These are phyloP conservation scores for Salix koriyanagi DNA, from an alignment of 345 rosid genomes.

Conservation along the genomic window DNA sequence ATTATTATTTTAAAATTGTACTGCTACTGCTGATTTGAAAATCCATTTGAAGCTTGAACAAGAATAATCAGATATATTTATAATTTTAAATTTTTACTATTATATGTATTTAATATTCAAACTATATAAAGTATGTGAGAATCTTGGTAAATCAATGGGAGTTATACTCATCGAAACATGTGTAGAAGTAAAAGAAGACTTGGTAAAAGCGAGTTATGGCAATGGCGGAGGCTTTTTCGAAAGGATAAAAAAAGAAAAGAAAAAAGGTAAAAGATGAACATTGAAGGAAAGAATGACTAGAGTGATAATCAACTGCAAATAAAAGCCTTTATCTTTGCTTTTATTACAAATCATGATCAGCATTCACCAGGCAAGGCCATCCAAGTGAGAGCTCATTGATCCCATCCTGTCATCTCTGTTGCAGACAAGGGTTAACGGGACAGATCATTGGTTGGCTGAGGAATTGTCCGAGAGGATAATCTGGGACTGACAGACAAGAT, in stretches of 20 bases:
- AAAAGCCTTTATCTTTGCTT: neutral
- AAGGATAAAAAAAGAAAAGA: neutral
- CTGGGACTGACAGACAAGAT: neutral
- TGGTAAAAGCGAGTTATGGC: neutral
- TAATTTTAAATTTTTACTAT: too few species aligned
- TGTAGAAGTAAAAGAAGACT: neutral
- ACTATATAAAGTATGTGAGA: neutral
- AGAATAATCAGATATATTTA: too few species aligned
- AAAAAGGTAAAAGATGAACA: neutral
- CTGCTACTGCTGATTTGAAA: fast-evolving
- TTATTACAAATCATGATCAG: neutral
- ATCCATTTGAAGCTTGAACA: too few species aligned
- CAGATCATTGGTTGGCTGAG: conserved; percentile 14
- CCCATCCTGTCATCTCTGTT: conserved; percentile 18
- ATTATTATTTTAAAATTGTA: too few species aligned
- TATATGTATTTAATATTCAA: too few species aligned
- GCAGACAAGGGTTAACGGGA: conserved; percentile 18
- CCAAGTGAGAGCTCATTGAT: conserved; percentile 20
- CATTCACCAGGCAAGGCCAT: conserved; percentile 28
- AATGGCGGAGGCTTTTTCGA: conserved; percentile 2
- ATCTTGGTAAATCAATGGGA: neutral
- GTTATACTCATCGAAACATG: neutral
- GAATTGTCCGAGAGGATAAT: neutral
- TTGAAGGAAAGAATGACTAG: neutral
- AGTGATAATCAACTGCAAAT: neutral